Evolutionary conservation across 179 eudicot species (phyloP).

Genomic region (Silene vulgaris): DNA sequence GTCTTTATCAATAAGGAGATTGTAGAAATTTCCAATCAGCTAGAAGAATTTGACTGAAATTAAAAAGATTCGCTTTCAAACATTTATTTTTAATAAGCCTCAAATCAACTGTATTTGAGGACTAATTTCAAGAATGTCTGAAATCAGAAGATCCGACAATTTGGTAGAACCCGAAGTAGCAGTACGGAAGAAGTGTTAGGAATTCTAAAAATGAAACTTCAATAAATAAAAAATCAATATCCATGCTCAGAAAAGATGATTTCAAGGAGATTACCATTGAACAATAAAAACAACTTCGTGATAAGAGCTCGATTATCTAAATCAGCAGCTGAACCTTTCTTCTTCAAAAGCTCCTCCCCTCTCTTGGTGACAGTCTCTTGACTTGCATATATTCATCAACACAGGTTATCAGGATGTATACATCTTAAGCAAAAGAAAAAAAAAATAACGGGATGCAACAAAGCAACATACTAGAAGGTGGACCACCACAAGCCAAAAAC

Average conservation of each 20-base stretch:
- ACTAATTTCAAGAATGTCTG: background rate
- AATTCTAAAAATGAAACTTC: background rate
- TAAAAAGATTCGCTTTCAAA: background rate
- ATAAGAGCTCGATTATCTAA: conserved; percentile 69
- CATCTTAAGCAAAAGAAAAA: background rate
- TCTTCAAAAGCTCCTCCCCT: conserved; percentile 91
- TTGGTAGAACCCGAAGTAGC: background rate
- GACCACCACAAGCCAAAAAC: conserved; percentile 8
- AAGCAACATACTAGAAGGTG: conserved; percentile 8
- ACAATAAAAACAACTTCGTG: conserved; percentile 60
- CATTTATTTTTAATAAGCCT: background rate
- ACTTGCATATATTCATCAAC: conserved; percentile 42
- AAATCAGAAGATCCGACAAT: background rate
- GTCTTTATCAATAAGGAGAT: background rate
- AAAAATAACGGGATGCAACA: background rate
- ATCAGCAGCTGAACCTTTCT: conserved; percentile 68
- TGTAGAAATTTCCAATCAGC: background rate
- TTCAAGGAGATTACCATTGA: conserved; percentile 54
- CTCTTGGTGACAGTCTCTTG: conserved; percentile 78
- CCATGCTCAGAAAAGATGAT: conserved; percentile 4
- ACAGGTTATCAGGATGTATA: conserved; percentile 19
- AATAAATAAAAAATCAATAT: background rate
- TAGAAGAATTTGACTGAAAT: background rate
- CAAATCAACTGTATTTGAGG: background rate
- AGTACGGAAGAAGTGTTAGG: background rate